These are phyloP conservation scores for Zalaria obscura DNA, from an alignment of 2,329 filamentous ascomycete species.

Conservation along the genomic window DNA sequence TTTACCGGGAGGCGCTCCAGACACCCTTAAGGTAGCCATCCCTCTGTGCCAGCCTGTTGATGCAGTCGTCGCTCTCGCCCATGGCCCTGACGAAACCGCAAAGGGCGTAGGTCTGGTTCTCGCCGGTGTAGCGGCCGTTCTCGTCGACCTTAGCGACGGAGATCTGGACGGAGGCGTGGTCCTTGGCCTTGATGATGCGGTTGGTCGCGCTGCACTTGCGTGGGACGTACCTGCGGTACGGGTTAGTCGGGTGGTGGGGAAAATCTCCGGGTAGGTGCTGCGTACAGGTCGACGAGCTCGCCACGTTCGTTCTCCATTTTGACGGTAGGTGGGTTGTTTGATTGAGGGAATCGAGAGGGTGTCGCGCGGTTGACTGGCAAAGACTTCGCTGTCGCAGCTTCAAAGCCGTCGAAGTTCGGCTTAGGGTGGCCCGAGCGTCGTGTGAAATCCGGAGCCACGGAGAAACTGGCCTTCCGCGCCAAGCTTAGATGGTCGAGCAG, in stretches of 20 bases:
- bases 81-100: slow-evolving; percentile 96
- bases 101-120: slow-evolving; percentile 95
- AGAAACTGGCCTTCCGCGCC: too few relatives aligned
- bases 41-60: slow-evolving; percentile 91
- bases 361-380: too few relatives aligned
- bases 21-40: slow-evolving; percentile 96
- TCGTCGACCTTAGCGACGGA: slow-evolving; percentile 97
- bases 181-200: slow-evolving; percentile 99
- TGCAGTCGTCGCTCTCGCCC: slow-evolving; percentile 91
- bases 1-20: slow-evolving; percentile 61
- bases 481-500: too few relatives aligned
- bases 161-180: slow-evolving; percentile 97
- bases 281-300: slow-evolving; percentile 96
- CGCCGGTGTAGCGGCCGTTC: slow-evolving; percentile 91
- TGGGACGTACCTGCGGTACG: slow-evolving; percentile 66
- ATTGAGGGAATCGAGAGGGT: not conserved
- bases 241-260: slow-evolving; percentile 4
- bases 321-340: slow-evolving; percentile 23
- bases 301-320: slow-evolving; percentile 99
- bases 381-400: too few relatives aligned
- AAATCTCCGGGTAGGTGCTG: slow-evolving; percentile 3
- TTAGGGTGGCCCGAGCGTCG: too few relatives aligned
- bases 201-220: slow-evolving; percentile 98
- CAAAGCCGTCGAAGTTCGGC: too few relatives aligned
- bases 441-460: too few relatives aligned